phyloP scores from a whole-genome alignment of 345 rosid species.

The Eucalyptus sideroxylon region DNA sequence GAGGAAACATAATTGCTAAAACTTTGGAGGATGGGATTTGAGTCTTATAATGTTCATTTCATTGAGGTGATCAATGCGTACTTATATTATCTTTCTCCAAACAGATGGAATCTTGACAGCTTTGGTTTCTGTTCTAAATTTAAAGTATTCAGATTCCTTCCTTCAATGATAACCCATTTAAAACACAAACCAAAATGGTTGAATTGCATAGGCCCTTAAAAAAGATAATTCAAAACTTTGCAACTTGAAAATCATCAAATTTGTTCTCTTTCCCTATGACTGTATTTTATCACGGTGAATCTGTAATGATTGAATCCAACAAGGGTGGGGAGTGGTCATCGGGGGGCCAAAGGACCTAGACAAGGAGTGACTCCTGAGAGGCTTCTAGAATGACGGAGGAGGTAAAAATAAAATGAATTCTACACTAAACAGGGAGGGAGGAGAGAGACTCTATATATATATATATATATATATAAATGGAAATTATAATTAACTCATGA shows the following conservation, averaged over 20 bases:
- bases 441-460: no score
- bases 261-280: background rate
- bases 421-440: no score
- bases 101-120: conserved; percentile 6
- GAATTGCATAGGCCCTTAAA: background rate
- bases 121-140: background rate
- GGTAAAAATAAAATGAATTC: no score
- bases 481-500: no score
- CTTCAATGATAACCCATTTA: background rate
- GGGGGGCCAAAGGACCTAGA: no score
- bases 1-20: background rate
- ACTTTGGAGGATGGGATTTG: background rate
- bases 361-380: no score
- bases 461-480: no score
- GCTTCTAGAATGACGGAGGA: no score
- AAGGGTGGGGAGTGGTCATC: no score
- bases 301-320: rapidly evolving
- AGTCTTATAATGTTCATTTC: background rate
- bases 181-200: background rate
- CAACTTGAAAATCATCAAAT: background rate
- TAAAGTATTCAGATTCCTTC: background rate
- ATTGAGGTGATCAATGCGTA: background rate
- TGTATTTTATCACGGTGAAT: background rate
- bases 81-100: background rate
- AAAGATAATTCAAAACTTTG: background rate